Percentiles rank a stretch among this genome's conserved stretches.
phyloP scores from a whole-genome alignment of 257 asterid genomes.

The Ajuga chamaepitys region DNA sequence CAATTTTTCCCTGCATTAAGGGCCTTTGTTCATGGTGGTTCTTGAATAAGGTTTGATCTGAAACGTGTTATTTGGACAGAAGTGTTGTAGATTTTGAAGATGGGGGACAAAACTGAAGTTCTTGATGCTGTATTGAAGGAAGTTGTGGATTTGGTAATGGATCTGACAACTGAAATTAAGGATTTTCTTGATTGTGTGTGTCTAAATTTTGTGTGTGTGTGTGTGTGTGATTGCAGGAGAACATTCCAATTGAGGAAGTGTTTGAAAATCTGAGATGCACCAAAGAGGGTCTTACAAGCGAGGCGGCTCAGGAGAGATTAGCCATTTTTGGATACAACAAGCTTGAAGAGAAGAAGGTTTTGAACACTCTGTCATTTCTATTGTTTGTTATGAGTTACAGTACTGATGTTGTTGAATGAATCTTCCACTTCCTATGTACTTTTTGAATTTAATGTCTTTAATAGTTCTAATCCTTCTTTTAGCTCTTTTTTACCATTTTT shows the following conservation, averaged over 20 bases:
- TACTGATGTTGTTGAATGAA: not conserved
- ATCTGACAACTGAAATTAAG: conserved; percentile 33
- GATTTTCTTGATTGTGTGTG: conserved; percentile 16
- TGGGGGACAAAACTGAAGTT: conserved; percentile 94
- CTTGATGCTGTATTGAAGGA: conserved; percentile 95
- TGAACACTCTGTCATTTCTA: not conserved
- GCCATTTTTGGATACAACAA: conserved; percentile 89
- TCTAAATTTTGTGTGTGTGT: not conserved
- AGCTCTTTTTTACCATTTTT: not conserved
- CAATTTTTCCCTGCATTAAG: conserved; percentile 11
- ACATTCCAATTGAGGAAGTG: conserved; percentile 93
- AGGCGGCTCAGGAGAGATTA: conserved; percentile 86
- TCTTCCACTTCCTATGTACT: not conserved
- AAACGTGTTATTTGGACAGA: conserved; percentile 10
- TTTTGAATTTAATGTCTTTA: conserved; percentile 12
- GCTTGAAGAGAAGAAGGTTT: conserved; percentile 96
- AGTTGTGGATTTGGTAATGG: conserved; percentile 99
- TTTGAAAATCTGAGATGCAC: conserved; percentile 95
- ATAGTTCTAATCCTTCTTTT: conserved; percentile 8
- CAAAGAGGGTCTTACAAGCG: conserved; percentile 69
- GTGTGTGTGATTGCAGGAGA: conserved; percentile 56
- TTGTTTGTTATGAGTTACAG: conserved; percentile 2
- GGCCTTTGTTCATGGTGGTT: conserved; percentile 26
- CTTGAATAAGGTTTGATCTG: conserved; percentile 29
- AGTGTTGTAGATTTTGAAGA: conserved; percentile 26